Base-by-base conservation (phyloP, 306 rosid genomes). In the Acacia confusa region DNA sequence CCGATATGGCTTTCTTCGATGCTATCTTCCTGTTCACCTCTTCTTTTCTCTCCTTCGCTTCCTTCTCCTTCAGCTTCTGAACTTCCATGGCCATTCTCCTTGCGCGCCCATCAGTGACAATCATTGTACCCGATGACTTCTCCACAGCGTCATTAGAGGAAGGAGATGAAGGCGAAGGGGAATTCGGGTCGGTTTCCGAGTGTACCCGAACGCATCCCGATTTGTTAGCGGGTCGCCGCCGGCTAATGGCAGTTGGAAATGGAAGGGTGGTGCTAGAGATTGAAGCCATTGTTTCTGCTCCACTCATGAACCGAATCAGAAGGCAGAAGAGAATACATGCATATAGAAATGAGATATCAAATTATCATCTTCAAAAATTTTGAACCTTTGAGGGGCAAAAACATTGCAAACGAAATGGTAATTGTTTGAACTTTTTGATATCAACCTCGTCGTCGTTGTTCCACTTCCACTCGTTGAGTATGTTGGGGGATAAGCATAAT, bases 1-100 rank as follows among this genome's bases (percentile, higher is more conserved):
- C 88, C 10, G 98, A 92, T 9, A 95, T 88, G 4, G 97, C 98
- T 85, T 95, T 95, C 85, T 87, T 85, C 36, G 98, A 92, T 6
- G 97, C 98, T 41, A 82, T 83, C 87, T 90, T 92, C n/a, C 75
- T 68, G 80, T 89, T 90, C 75, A 72, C 88, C 83, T 91, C 90
- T 73, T 92, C 98, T 72, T 86, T 95, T 30, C 95, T 90, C 89
- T 91, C 95, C 81, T 36, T 78, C 19, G 72, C 83, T 83, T 92
- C 97, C 77, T 77, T 87, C 7, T 53, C 78, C 61, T 86, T 90
- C 11, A 60, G 82, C 88, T 85, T 89, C 85, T 86, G 84, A 65
- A 85, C 9, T 27, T 91, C 91, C 61, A 68, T 58, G 2, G 82
- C 84, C 12, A 79, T 47, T 80, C 80, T 77, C 78, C 74, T 78